Conservation (phyloP, 257 asterid genomes). For the Oldenlandia corymbosa region DNA sequence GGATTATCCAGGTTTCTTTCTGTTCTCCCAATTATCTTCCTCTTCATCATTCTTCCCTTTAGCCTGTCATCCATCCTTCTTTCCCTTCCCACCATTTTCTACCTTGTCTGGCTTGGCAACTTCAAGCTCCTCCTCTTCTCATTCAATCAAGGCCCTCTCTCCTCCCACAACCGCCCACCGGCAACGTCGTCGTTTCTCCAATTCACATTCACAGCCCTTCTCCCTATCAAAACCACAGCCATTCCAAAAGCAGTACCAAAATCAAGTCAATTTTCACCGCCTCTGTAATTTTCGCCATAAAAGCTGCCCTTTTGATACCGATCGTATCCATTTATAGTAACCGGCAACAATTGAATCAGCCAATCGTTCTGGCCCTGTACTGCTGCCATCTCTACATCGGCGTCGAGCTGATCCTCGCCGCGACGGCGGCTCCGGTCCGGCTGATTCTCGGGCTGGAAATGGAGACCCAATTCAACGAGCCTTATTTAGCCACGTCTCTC, state of each 20-base stretch:
- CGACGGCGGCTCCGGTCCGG: conserved; percentile 31
- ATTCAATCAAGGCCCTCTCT: conserved; percentile 45
- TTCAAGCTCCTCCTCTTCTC: conserved; percentile 63
- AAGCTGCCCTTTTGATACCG: conserved; percentile 15
- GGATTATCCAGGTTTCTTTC: conserved; percentile 19
- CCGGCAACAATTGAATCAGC: not conserved
- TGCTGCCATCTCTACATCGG: conserved; percentile 35
- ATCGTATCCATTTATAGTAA: conserved; percentile 9
- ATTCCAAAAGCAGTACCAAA: not conserved
- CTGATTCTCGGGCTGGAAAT: conserved; percentile 38
- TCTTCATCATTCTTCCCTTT: conserved; percentile 20
- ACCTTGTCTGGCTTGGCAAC: conserved; percentile 44
- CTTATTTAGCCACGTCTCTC: conserved; percentile 56
- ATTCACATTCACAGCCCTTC: conserved; percentile 43
- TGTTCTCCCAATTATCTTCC: conserved; percentile 17
- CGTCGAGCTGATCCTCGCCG: conserved; percentile 32
- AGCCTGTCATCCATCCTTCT: not conserved
- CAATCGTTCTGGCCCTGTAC: not conserved
- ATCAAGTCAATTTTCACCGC: not conserved
- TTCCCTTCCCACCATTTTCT: conserved; percentile 22
- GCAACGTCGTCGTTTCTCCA: conserved; percentile 33
- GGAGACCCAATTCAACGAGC: conserved; percentile 59
- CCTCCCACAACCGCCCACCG: conserved; percentile 19
- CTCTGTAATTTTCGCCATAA: conserved; percentile 7
- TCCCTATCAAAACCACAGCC: conserved; percentile 45